Base-by-base conservation (phyloP, 352 stramenopile genomes). In the Pythium dissimile region DNA sequence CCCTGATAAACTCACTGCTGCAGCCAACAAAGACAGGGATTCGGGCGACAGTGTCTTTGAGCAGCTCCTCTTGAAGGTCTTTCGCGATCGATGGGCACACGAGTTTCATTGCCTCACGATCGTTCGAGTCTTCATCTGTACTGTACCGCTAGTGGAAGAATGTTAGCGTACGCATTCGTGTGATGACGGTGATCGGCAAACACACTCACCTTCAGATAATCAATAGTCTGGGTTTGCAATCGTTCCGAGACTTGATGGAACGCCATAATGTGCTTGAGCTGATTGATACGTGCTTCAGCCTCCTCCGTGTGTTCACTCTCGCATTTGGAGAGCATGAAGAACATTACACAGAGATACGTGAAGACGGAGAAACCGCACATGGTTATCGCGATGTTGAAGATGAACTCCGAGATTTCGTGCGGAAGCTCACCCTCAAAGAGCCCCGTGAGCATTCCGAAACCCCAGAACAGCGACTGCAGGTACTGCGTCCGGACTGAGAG, bases 311-410 rank as follows among this genome's bases (percentile, higher is more conserved):
- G 72, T 0, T 66, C 70, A 49, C 61, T 72, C 41, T 89, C 75
- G 30, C 78, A 84, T 51, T 84, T 85, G 20, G 78, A 86, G 27
- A 89, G 63, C 39, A 89, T 78, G 46, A 89, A 89, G 27, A 89
- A 73, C 13, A 69, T 85, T 2, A 65, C 74, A 18, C 78, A 86
- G 20, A 89, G 62, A 28, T 77, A 80, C 11, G 73, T 84, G 55
- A 89, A 86, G 15, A 86, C 59, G 0, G 58, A 59, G 53, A 89
- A 86, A 0, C 76, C 76, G 27, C 69, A 76, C 21, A 86, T 38
- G 6, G 67, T 69, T 8, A 89, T 74, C 1, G 63, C 48, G 32
- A 85, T 74, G 8, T 74, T 89, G 61, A 86, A 86, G 1, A 82
- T 6, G 43, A 84, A 84, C 45, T 86, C 65, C 5, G 58, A 34